phyloP scores from a whole-genome alignment of 495 filamentous ascomycete species.

The Trichoderma erinaceum region DNA sequence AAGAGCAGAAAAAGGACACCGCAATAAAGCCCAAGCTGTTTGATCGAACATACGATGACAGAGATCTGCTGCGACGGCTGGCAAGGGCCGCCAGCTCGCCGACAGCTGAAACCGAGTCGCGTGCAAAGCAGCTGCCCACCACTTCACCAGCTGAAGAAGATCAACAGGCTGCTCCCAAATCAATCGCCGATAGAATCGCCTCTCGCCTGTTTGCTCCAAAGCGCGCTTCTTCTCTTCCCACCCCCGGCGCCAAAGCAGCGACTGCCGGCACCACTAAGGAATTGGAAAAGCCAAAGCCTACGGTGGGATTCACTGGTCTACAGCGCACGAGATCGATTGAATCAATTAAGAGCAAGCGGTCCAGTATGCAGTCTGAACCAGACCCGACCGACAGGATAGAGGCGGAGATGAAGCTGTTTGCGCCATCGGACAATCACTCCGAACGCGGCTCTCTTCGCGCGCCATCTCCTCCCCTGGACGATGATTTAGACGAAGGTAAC shows the following conservation, averaged over 20 bases:
- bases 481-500: conserved; percentile 26
- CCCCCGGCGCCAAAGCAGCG: neutral
- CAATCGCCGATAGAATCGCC: neutral
- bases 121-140: conserved; percentile 2
- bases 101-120: conserved; percentile 8
- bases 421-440: conserved; percentile 46
- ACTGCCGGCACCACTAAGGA: conserved; percentile 10
- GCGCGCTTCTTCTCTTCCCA: neutral
- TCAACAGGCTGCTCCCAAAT: neutral
- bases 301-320: conserved; percentile 38
- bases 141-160: neutral
- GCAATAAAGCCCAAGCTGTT: conserved; percentile 26
- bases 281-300: conserved; percentile 17
- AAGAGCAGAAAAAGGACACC: conserved; percentile 7
- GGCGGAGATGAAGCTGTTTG: conserved; percentile 49
- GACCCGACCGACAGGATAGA: conserved; percentile 52
- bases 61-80: conserved; percentile 58
- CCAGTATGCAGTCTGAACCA: conserved; percentile 42
- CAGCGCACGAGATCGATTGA: conserved; percentile 31
- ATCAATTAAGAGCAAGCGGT: conserved; percentile 32
- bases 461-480: conserved; percentile 32
- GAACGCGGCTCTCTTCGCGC: conserved; percentile 47
- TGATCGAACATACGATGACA: conserved; percentile 49
- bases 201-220: conserved; percentile 3
- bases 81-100: conserved; percentile 55